These are phyloP conservation scores for Pichia scutulata DNA, from an alignment of 805 yeast species.

Conservation along the genomic window DNA sequence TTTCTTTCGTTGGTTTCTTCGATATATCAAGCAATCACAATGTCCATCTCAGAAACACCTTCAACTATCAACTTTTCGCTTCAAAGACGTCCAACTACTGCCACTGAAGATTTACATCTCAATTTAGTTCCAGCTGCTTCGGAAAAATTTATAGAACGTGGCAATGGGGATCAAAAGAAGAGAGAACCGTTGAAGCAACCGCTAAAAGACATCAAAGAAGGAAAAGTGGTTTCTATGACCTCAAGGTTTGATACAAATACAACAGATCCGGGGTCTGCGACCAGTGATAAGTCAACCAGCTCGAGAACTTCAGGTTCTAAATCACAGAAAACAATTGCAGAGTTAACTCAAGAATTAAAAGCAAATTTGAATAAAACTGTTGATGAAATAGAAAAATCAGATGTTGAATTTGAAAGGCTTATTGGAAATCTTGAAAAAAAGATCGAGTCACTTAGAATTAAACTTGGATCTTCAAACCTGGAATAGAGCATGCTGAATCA, in stretches of 20 bases:
- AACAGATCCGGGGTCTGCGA: background rate
- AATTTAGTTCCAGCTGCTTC: background rate
- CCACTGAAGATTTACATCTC: conserved; percentile 5
- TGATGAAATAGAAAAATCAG: conserved; percentile 17
- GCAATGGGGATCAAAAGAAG: background rate
- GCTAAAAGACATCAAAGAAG: conserved; percentile 1
- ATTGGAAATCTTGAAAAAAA: conserved; percentile 17
- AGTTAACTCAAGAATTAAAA: conserved; percentile 19
- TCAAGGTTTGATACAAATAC: background rate
- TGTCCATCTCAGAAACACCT: background rate
- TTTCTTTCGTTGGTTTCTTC: background rate
- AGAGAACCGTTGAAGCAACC: background rate
- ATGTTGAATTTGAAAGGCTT: conserved; percentile 16
- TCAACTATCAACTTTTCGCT: background rate
- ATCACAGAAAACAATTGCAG: conserved; percentile 15
- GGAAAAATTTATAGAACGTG: background rate
- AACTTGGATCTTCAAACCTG: background rate
- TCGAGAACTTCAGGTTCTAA: background rate
- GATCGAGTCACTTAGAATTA: conserved; percentile 9
- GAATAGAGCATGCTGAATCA: background rate
- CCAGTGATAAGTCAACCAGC: background rate
- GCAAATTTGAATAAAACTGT: conserved; percentile 16
- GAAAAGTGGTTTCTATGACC: background rate
- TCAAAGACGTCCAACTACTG: conserved; percentile 1
- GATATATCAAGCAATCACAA: too few relatives aligned